Base-by-base conservation (phyloP, 2,329 filamentous ascomycete species). In the Aspergillus sp. region DNA sequence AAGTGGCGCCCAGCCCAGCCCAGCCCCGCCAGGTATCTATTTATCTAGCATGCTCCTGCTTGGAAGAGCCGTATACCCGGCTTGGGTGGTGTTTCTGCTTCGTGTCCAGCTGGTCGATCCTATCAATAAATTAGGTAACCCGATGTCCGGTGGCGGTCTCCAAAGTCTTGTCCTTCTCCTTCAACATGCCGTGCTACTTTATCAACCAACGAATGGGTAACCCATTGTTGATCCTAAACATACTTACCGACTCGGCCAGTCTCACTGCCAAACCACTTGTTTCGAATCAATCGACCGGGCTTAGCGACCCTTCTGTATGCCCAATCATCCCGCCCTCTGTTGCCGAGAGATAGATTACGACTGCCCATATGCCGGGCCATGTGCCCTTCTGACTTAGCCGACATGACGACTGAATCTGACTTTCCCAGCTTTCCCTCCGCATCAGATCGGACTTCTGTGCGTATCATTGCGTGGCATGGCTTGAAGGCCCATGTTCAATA, bases 91-190 rank as follows among this genome's bases (percentile, higher is more conserved):
- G 39, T 43, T 45, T 45, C 21, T 19, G 41, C 41, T 45, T 50
- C 47, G 51, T 55, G 38, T 55, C 52, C 52, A 55, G 52, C 52
- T 45, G 38, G 52, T 55, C 52, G 38, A 55, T 55, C 52, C 36
- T 13, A 43, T 28, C 52, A 55, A 55, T 55, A 55, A 43, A 55
- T 55, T 45, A 45, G 52, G 52, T 45, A 55, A 55, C 52, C 52
- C n/a, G 38, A 45, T 43, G 38, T 28, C 21, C 41, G 25, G 52
- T 55, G 52, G 52, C 52, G 39, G 38, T 43, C 39, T 39, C 52
- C 38, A 55, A 36, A 43, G 19, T 55, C 52, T 55, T 55, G 41
- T 45, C 43, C 38, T 38, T 45, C 39, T 45, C 43, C 38, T 38
- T 45, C 39, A 21, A 2, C n/a, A 36, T 28, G 52, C 38, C 19